Conservation (phyloP, 1,284 basidiomycete species). For the Ceratobasidium sp. region DNA sequence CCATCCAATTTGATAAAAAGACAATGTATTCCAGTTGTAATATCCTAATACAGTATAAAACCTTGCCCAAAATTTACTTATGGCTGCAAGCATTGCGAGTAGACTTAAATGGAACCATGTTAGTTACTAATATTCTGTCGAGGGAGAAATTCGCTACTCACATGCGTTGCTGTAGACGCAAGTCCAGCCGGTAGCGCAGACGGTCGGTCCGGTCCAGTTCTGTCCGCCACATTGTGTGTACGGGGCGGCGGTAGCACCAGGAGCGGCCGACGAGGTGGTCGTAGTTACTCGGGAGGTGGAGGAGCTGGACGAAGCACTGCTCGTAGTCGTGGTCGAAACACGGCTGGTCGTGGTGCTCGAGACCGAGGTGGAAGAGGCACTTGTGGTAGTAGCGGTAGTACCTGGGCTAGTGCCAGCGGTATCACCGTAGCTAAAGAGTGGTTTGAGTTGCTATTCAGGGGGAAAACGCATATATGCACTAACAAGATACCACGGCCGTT, state of each 20-base stretch:
- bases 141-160: constrained; percentile 2
- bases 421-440: constrained; percentile 49
- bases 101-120: background rate
- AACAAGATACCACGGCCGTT: constrained; percentile 67
- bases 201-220: constrained; percentile 37
- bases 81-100: constrained; percentile 30
- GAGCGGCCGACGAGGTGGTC: constrained; percentile 1
- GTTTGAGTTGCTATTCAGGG: too few species aligned
- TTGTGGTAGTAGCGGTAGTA: constrained; percentile 5
- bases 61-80: background rate
- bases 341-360: background rate
- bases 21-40: background rate
- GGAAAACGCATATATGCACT: background rate
- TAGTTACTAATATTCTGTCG: background rate
- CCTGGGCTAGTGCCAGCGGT: constrained; percentile 13
- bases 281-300: too few species aligned
- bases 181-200: constrained; percentile 37
- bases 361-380: background rate
- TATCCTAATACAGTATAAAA: background rate
- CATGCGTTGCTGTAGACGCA: constrained; percentile 37
- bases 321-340: background rate
- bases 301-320: too few species aligned
- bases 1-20: too few species aligned
- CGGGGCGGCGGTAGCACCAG: constrained; percentile 15
- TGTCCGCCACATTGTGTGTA: constrained; percentile 32